Conservation (phyloP, 257 asterid genomes). For the Sherardia arvensis region DNA sequence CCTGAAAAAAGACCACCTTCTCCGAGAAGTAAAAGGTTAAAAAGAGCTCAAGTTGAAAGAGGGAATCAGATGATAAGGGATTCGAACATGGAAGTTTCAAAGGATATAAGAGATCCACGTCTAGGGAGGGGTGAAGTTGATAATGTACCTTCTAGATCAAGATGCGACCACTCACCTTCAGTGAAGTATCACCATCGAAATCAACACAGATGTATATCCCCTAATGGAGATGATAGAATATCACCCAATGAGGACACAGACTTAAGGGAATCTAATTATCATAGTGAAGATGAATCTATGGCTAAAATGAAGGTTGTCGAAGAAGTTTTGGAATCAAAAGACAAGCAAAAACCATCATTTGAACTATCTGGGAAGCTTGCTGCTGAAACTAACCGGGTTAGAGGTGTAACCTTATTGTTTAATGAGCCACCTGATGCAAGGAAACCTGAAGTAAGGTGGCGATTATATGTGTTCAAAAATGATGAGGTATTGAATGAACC, state of each 20-base stretch:
- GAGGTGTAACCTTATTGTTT: slow-evolving; percentile 84
- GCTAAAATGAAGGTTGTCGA: slow-evolving; percentile 83
- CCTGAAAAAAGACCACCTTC: slow-evolving; percentile 23
- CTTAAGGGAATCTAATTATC: slow-evolving; percentile 42
- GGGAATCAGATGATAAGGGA: too few species aligned
- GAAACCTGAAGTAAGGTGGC: slow-evolving; percentile 79
- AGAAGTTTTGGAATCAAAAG: slow-evolving; percentile 63
- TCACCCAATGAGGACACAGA: slow-evolving; percentile 52
- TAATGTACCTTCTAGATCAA: slow-evolving; percentile 41
- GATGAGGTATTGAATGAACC: slow-evolving; percentile 88
- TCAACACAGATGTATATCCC: slow-evolving; percentile 54
- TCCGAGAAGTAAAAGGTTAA: too few species aligned
- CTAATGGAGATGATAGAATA: slow-evolving; percentile 47
- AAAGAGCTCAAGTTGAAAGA: too few species aligned
- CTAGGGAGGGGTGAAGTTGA: slow-evolving; percentile 46
- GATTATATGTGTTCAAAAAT: slow-evolving; percentile 86
- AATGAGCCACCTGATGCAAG: slow-evolving; percentile 97
- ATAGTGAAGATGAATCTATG: slow-evolving; percentile 63
- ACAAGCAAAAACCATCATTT: slow-evolving; percentile 91
- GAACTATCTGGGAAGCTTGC: slow-evolving; percentile 99
- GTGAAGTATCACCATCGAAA: slow-evolving; percentile 43
- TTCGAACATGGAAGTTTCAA: too few species aligned
- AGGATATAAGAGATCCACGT: slow-evolving; percentile 49
- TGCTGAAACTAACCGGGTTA: slow-evolving; percentile 84
- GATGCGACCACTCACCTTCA: slow-evolving; percentile 45